Evolutionary conservation across 2,329 filamentous ascomycete genomes (phyloP).

Genomic region (Fusarium luffae): DNA sequence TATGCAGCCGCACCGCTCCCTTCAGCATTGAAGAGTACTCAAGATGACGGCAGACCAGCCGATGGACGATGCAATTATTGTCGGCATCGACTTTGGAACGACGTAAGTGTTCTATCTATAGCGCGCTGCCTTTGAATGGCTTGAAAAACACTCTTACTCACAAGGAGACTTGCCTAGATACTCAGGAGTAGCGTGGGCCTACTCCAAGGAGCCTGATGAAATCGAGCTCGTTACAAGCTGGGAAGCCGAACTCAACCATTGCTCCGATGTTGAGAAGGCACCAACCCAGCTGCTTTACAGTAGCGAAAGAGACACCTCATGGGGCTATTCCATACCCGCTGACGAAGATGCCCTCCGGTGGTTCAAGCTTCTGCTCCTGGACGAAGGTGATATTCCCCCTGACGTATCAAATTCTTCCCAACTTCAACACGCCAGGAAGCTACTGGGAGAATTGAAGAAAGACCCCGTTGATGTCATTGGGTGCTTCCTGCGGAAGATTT

Average conservation of each 20-base stretch:
- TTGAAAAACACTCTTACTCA: accelerated
- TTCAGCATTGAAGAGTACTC: background rate
- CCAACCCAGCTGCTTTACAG: conserved; percentile 46
- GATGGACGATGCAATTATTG: conserved; percentile 44
- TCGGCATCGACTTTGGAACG: conserved; percentile 61
- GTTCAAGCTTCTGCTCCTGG: conserved; percentile 57
- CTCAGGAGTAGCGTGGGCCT: conserved; percentile 56
- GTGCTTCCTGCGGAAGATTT: conserved; percentile 49
- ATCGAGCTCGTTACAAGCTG: conserved; percentile 50
- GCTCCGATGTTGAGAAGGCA: conserved; percentile 48
- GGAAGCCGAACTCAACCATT: conserved; percentile 36
- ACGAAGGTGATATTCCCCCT: conserved; percentile 44
- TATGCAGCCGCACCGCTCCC: too few species aligned
- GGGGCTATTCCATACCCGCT: conserved; percentile 49
- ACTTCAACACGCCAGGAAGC: conserved; percentile 15
- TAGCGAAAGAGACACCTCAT: background rate
- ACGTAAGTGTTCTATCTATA: conserved; percentile 48
- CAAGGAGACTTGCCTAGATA: conserved; percentile 36
- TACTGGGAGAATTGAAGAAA: conserved; percentile 19
- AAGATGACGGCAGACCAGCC: background rate
- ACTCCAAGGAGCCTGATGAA: conserved; percentile 39
- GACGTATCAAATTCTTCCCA: conserved; percentile 40
- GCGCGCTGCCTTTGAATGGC: too few species aligned
- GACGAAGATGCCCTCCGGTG: conserved; percentile 48
- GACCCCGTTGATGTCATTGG: conserved; percentile 46